Evolutionary conservation across 768 basidiomycete species (phyloP).

Genomic region (Dioszegia crocea): DNA sequence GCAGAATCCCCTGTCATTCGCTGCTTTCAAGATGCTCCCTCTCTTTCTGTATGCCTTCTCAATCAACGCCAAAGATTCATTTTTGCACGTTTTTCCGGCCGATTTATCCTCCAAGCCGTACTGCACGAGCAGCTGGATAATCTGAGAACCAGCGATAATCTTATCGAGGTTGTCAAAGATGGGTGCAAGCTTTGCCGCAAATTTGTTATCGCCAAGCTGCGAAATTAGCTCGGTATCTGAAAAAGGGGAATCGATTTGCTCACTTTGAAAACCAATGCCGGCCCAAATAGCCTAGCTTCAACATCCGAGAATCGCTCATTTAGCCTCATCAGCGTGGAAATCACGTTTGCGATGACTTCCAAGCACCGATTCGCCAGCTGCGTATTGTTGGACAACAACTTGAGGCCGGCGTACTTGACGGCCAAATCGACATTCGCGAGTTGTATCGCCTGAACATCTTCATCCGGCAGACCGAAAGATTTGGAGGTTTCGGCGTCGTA

Average conservation of each 20-base stretch:
- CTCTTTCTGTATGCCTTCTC: conserved; percentile 44
- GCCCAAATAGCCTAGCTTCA: conserved; percentile 82
- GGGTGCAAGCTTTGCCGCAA: conserved; percentile 54
- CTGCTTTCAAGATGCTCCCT: conserved; percentile 34
- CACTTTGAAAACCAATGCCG: conserved; percentile 85
- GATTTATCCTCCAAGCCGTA: conserved; percentile 65
- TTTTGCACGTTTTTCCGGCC: conserved; percentile 45
- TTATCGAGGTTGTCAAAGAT: conserved; percentile 80
- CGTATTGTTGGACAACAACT: conserved; percentile 83
- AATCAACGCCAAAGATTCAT: conserved; percentile 41
- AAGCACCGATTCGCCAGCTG: conserved; percentile 82
- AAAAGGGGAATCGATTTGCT: not conserved
- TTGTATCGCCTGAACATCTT: conserved; percentile 61
- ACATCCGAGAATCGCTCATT: conserved; percentile 75
- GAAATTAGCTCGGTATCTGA: not conserved
- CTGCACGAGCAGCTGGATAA: conserved; percentile 82
- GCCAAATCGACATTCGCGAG: conserved; percentile 85
- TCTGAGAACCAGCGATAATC: conserved; percentile 86
- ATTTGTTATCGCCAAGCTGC: conserved; percentile 89
- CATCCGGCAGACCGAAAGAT: conserved; percentile 51
- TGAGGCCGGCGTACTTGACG: conserved; percentile 88
- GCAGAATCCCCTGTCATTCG: conserved; percentile 34
- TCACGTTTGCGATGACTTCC: conserved; percentile 74
- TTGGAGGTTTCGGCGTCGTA: conserved; percentile 62
- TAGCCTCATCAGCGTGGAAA: conserved; percentile 65